Conservation (phyloP, 306 rosid species). For the Geum urbanum region DNA sequence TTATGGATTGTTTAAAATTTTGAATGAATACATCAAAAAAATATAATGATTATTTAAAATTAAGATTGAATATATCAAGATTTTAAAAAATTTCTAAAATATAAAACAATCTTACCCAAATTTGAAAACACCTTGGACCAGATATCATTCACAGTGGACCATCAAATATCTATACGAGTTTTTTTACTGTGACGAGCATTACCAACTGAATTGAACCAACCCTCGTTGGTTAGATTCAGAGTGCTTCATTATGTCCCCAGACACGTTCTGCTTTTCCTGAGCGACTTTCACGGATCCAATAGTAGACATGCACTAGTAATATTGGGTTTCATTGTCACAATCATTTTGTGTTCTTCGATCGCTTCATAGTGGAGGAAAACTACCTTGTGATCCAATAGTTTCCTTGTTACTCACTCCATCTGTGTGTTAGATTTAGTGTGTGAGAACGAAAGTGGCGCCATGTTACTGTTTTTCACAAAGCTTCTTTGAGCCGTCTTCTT, state of each 20-base stretch:
- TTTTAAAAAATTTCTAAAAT: too few relatives aligned
- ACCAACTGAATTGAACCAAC: too few relatives aligned
- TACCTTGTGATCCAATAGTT: constrained; percentile 1
- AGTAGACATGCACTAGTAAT: not conserved
- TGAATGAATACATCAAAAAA: too few relatives aligned
- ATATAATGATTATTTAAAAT: too few relatives aligned
- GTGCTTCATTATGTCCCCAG: constrained; percentile 8
- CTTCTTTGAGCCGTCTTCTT: constrained; percentile 13
- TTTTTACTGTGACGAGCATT: too few relatives aligned
- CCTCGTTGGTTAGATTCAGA: too few relatives aligned
- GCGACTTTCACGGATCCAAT: not conserved
- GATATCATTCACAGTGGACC: constrained; percentile 13
- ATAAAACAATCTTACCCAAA: too few relatives aligned
- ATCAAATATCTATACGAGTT: not conserved
- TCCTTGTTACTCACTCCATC: constrained; percentile 13
- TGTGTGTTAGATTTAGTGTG: not conserved
- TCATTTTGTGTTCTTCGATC: not conserved
- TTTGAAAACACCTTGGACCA: too few relatives aligned
- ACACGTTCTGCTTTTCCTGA: not conserved
- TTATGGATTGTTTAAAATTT: too few relatives aligned
- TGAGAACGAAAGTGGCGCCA: not conserved
- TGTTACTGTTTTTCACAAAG: constrained; percentile 6
- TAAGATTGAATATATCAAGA: too few relatives aligned
- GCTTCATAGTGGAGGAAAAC: not conserved
- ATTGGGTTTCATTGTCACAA: constrained; percentile 3